Base-by-base conservation (phyloP, 78 protist genomes). In the Pigoraptor vietnamica region DNA sequence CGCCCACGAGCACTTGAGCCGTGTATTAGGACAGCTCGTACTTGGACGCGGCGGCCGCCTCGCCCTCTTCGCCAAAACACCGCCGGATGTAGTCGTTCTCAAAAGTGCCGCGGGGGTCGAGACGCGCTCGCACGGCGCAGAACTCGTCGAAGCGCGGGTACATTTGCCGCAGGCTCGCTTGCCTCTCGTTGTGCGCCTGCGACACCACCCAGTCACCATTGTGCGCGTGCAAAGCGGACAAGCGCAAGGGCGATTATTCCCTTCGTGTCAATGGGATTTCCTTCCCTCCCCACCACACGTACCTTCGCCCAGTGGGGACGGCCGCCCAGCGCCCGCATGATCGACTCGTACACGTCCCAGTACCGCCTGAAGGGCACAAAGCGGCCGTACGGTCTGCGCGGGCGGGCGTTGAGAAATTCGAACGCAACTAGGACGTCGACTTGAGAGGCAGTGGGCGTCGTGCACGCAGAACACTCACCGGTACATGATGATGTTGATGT, bases 261-360 rank as follows among this genome's bases (percentile, higher is more conserved):
- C n/a, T n/a, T n/a, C n/a, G n/a, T n/a, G n/a, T n/a, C n/a, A n/a
- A n/a, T n/a, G n/a, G n/a, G n/a, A n/a, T n/a, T n/a, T n/a, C n/a
- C n/a, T n/a, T n/a, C n/a, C n/a, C n/a, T n/a, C n/a, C n/a, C 1
- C 1, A 84, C 34, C 39, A 37, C 19, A 84, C 24, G 34, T 37
- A 19, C 56, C 56, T 89, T 89, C 40, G 91, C 91, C 91, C 91
- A 89, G 38, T 89, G 91, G 21, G 91, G 91, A 1, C 91, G 81
- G 0, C 91, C 91, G 21, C 29, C 48, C 1, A 34, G 2, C 6
- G 9, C 38, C 40, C 19, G 91, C 91, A 89, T 89, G 87, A 89
- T 89, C 1, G 23, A 19, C 39, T 89, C 91, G 39, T 37, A 89
- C 37, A 1, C 90, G 1, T 10, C 48, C 55, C 55, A 88, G 79